A percentile compares a stretch with the other conserved stretches of the same genome.
Evolutionary conservation across 2,329 filamentous ascomycete genomes (phyloP).

Genomic region (Tolypocladium endophyticum): DNA sequence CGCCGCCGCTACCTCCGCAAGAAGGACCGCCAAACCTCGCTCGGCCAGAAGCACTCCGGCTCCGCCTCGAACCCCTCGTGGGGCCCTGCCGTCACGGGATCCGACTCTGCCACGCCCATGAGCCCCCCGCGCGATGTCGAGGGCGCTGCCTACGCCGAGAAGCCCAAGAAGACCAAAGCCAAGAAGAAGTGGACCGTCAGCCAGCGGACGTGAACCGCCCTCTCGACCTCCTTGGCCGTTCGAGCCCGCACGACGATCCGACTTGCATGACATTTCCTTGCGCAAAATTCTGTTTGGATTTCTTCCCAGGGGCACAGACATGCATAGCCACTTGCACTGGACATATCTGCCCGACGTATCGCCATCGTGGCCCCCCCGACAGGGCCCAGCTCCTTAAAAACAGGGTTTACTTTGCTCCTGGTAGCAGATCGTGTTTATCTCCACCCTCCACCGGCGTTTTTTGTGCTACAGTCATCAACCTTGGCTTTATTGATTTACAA

Average conservation of each 20-base stretch:
- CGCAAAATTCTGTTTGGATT: neutral
- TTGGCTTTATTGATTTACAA: too few relatives aligned
- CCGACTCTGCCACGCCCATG: conserved; percentile 12
- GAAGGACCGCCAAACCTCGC: conserved; percentile 41
- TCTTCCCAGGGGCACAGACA: neutral
- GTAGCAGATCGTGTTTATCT: neutral
- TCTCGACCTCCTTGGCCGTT: neutral
- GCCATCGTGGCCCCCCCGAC: neutral
- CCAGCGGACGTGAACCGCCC: conserved; percentile 26
- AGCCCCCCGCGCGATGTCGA: conserved; percentile 4
- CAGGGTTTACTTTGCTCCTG: neutral
- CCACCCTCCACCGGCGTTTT: neutral
- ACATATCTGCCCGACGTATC: neutral
- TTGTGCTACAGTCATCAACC: neutral
- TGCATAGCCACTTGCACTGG: neutral
- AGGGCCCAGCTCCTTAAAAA: neutral
- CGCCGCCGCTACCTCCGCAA: conserved; percentile 64
- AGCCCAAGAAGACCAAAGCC: conserved; percentile 18
- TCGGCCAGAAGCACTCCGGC: conserved; percentile 26
- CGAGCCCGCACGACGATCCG: neutral
- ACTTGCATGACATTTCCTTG: neutral
- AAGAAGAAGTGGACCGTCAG: conserved; percentile 38
- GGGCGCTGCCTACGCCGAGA: conserved; percentile 4
- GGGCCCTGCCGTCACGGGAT: conserved; percentile 18
- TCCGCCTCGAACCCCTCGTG: conserved; percentile 24